Evolutionary conservation across 2,329 filamentous ascomycete species (phyloP).

Genomic region (Fusarium begoniae): DNA sequence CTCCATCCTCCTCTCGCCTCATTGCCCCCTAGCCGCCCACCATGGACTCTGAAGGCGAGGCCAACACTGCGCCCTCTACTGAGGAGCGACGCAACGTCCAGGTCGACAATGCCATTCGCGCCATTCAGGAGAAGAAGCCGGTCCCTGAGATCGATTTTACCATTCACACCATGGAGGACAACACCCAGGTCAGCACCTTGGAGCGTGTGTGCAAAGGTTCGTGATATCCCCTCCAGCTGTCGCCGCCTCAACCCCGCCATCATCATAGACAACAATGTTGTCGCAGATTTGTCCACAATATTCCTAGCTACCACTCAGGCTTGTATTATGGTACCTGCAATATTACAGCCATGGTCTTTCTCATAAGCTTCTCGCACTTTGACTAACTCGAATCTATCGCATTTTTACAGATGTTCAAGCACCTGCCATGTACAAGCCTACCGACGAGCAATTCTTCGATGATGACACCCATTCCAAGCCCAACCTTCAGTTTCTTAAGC

Average conservation of each 20-base stretch:
- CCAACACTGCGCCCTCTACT: slow-evolving; percentile 43
- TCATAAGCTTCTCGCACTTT: not conserved
- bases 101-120: slow-evolving; percentile 90
- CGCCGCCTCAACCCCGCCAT: slow-evolving; percentile 35
- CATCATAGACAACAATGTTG: slow-evolving; percentile 14
- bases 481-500: slow-evolving; percentile 92
- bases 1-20: slow-evolving; percentile 26
- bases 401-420: slow-evolving; percentile 85
- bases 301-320: not conserved
- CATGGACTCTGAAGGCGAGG: slow-evolving; percentile 59
- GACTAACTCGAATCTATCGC: slow-evolving; percentile 28
- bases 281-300: slow-evolving; percentile 25
- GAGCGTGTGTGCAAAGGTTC: slow-evolving; percentile 99
- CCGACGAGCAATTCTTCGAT: slow-evolving; percentile 93
- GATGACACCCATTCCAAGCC: slow-evolving; percentile 88
- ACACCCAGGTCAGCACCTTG: slow-evolving; percentile 90
- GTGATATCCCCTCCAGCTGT: slow-evolving; percentile 41
- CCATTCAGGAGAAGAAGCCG: slow-evolving; percentile 93
- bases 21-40: slow-evolving; percentile 33
- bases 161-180: slow-evolving; percentile 98
- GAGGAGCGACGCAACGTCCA: slow-evolving; percentile 65
- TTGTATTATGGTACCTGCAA: not conserved
- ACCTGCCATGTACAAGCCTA: slow-evolving; percentile 90
- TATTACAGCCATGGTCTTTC: not conserved
- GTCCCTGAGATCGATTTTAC: slow-evolving; percentile 98